phyloP scores from a whole-genome alignment of 768 basidiomycete species.

The Lepiota venenata region DNA sequence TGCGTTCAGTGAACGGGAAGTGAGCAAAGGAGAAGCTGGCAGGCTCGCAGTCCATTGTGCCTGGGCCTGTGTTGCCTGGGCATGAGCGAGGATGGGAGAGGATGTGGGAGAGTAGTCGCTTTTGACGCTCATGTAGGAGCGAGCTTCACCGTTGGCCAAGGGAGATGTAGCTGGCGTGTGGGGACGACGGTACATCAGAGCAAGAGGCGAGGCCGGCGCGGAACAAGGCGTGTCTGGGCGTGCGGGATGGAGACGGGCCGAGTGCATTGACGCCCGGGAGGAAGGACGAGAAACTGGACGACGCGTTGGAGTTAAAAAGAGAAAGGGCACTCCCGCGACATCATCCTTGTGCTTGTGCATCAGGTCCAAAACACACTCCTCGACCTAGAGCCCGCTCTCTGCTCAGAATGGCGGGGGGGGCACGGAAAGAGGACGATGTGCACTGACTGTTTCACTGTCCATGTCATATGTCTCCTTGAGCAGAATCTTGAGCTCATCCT shows the following conservation, averaged over 20 bases:
- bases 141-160: constrained; percentile 48
- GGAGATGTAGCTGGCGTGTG: constrained; percentile 80
- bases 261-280: constrained; percentile 72
- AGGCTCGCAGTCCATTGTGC: constrained; percentile 76
- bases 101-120: constrained; percentile 59
- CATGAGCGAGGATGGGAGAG: constrained; percentile 62
- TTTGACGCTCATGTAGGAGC: constrained; percentile 52
- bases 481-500: constrained; percentile 78
- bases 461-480: constrained; percentile 69
- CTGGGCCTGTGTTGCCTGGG: constrained; percentile 50
- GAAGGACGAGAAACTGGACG: constrained; percentile 79
- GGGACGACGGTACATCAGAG: constrained; percentile 53
- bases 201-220: constrained; percentile 74
- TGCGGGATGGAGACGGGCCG: constrained; percentile 53
- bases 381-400: constrained; percentile 47
- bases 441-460: constrained; percentile 64
- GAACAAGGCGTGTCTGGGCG: constrained; percentile 77
- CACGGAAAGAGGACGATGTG: not conserved
- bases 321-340: constrained; percentile 75
- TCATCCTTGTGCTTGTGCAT: constrained; percentile 96
- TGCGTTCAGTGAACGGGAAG: constrained; percentile 83
- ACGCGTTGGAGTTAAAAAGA: constrained; percentile 77
- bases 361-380: constrained; percentile 86
- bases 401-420: constrained; percentile 11
- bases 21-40: constrained; percentile 80